Evolutionary conservation across 768 basidiomycete species (phyloP), one percentile per base, ranked within the genome.

Genomic region (Boletus tomentosulus): DNA sequence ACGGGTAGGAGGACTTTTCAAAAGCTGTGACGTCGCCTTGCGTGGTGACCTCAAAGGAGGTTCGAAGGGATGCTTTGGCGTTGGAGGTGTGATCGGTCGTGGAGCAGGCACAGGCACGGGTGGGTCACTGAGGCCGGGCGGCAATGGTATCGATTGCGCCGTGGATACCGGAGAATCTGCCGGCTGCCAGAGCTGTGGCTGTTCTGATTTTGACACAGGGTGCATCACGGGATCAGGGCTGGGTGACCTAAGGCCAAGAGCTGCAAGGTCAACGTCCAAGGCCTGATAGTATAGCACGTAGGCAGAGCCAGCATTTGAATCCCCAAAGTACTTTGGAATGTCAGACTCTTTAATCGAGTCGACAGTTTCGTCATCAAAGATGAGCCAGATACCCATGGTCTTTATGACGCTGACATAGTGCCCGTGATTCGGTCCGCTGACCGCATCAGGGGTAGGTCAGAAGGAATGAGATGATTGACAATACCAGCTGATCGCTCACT

Each of bases 281-380:
- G 93, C 94, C 71, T 98, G 93, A 71, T 98, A 99, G 73, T 96
- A 98, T 35, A 99, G 78, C 25, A 98, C 94, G 69, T 99, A 99
- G 19, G 96, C 97, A 41, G 89, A 86, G 34, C 95, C 95, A 2
- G 85, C 76, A 62, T 82, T 81, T 12, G 80, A 88, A 66, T 98
- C 97, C 57, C 97, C 97, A 70, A 93, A 99, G 72, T 96, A 99
- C 65, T 87, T 88, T 48, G 85, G 80, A 55, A 99, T 95, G 57
- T 98, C 96, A 46, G 75, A 76, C 70, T 98, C 96, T 60, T 87
- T 83, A 65, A 99, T 87, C 1, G 86, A 75, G 43, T 87, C 88
- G 49, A 99, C 92, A 55, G 83, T 89, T 61, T 97, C 92, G 70
- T 99, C 97, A 72, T 99, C 97, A 62, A 98, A 98, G 46, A 96